A percentile compares a stretch with the other conserved stretches of the same genome.
Conservation (phyloP, 352 stramenopile genomes). For the Blastocystis sp. region DNA sequence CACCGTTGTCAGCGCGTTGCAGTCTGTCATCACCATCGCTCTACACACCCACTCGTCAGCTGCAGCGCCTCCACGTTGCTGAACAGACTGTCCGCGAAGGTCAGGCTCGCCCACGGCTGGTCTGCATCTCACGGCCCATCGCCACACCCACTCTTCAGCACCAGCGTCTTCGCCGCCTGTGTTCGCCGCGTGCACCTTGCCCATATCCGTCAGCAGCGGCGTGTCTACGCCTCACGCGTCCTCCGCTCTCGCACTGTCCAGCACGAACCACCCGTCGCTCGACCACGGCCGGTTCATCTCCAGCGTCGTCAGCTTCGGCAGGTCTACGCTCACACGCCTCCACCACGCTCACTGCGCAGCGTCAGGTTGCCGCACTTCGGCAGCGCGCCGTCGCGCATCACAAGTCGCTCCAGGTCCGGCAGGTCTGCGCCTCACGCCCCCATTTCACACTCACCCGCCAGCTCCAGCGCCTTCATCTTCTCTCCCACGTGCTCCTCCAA, state of each 20-base stretch:
- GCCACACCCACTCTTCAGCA: not conserved
- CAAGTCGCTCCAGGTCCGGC: not conserved
- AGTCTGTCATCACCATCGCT: not conserved
- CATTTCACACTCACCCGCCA: not conserved
- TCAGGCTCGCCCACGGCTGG: not conserved
- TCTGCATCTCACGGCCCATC: not conserved
- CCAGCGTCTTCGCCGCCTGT: not conserved
- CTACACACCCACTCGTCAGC: not conserved
- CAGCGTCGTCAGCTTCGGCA: not conserved
- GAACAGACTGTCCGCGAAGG: not conserved
- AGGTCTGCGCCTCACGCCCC: not conserved
- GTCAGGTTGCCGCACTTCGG: not conserved
- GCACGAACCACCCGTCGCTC: not conserved
- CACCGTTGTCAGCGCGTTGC: not conserved
- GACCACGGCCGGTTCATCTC: not conserved
- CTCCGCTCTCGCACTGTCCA: not conserved
- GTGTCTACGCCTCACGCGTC: not conserved
- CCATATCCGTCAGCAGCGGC: constrained; percentile 2
- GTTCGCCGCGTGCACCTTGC: not conserved
- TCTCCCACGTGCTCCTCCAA: not conserved
- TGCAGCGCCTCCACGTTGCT: not conserved
- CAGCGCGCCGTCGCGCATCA: not conserved
- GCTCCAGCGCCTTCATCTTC: not conserved
- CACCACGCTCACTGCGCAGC: not conserved
- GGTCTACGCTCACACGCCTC: not conserved